Evolutionary conservation across 2,329 filamentous ascomycete genomes (phyloP).

Genomic region (Arthrobotrys iridis): DNA sequence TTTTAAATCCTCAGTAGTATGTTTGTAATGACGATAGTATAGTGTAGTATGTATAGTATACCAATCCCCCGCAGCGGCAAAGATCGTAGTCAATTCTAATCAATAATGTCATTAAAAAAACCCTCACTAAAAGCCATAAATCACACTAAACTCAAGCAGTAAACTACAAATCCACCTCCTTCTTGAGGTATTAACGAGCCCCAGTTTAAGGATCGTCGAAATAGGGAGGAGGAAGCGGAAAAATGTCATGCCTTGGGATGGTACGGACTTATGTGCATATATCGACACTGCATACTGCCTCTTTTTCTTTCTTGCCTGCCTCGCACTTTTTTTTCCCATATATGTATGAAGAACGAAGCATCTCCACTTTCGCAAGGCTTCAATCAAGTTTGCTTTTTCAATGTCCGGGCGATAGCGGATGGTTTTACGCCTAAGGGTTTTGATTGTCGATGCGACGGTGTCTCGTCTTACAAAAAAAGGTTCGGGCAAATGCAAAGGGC

Average conservation of each 20-base stretch:
- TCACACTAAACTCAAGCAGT: constrained; percentile 10
- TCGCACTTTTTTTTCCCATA: neutral
- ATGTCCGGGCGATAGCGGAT: constrained; percentile 29
- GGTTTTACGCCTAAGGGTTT: neutral
- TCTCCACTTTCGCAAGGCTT: neutral
- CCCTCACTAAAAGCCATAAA: neutral
- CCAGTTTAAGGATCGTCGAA: too few relatives aligned
- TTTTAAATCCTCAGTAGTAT: neutral
- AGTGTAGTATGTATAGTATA: too few relatives aligned
- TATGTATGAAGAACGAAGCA: too few relatives aligned
- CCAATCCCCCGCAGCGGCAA: constrained; percentile 5
- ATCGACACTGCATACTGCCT: neutral
- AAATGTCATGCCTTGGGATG: neutral
- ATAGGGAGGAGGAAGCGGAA: constrained; percentile 15
- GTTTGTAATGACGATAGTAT: too few relatives aligned
- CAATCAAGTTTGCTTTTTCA: neutral
- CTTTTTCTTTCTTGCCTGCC: neutral
- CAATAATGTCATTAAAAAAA: constrained; percentile 12
- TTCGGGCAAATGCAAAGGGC: neutral
- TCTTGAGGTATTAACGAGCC: neutral
- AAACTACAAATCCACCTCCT: constrained; percentile 2
- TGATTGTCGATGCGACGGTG: neutral
- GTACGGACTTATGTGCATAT: neutral
- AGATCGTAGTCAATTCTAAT: too few relatives aligned
- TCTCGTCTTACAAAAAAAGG: constrained; percentile 3